Base-by-base conservation (phyloP, 148 eudicot species). In the Drosera capensis region DNA sequence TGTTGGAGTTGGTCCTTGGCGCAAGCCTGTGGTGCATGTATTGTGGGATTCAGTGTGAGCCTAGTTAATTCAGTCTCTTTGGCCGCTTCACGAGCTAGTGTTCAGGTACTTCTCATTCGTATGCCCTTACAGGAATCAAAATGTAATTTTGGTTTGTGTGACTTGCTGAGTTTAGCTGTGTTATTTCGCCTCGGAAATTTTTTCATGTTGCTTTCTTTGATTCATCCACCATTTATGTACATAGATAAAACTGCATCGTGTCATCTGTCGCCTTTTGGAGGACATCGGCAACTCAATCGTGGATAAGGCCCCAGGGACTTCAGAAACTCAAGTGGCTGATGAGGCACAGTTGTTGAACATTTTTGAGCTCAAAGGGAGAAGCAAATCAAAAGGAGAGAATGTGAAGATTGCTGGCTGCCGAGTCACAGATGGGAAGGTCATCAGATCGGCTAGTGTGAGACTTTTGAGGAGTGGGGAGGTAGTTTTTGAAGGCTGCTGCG, bases 1-100 rank as follows among this genome's bases (percentile, higher is more conserved):
- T 66, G 87, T 74, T 30, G 97, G 97, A 23, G 95, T 90, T 36
- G 97, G 97, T 22, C 77, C 97, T 48, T 80, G 70, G 97, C 97
- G 31, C 70, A 63, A 65, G 95, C 97, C 45, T 78, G 93, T 56
- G 66, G 67, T 40, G 97, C 87, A 35, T 90, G 84, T 54, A 84
- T 90, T 20, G 86, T 90, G 25, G 97, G 97, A 26, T 90, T 90
- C 54, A 90, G 78, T 57, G 73, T 90, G 14, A 71, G 43, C 51
- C 77, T 71, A 44, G 73, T 81, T 23, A 39, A 7, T 63, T 46
- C 84, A 4, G 58, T 78, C 40, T 59, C 48, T 44, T 64, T 45
- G 45, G 68, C 74, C 43, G 87, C 97, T 29, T 51, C 64, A 45
- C 71, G 65, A 59, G 81, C 87, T 8, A 45, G 60, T 52, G 55